phyloP scores from a whole-genome alignment of 768 basidiomycete genomes.

The Steccherinum ochraceum region DNA sequence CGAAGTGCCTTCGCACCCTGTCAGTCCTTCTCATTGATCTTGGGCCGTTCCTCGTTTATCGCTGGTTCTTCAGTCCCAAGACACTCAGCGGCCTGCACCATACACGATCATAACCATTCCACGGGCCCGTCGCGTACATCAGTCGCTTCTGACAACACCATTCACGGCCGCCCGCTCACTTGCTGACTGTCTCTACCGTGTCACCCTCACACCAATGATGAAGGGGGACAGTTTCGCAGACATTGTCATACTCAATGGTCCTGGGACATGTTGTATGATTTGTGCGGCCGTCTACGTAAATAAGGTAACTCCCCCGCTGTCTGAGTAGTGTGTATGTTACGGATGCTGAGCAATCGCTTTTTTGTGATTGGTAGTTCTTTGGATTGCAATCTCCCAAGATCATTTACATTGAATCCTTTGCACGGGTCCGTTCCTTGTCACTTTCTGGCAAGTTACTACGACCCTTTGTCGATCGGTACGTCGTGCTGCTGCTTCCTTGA shows the following conservation, averaged over 20 bases:
- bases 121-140: conserved; percentile 83
- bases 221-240: conserved; percentile 47
- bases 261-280: conserved; percentile 86
- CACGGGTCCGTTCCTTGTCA: conserved; percentile 75
- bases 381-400: conserved; percentile 64
- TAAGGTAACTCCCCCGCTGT: conserved; percentile 44
- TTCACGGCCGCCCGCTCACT: conserved; percentile 61
- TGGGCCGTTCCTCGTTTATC: not conserved
- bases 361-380: conserved; percentile 48
- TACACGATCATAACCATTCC: conserved; percentile 68
- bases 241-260: conserved; percentile 85
- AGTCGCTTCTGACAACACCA: conserved; percentile 64
- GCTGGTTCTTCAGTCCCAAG: conserved; percentile 5
- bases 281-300: conserved; percentile 66
- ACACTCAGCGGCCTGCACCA: conserved; percentile 8
- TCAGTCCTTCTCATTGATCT: conserved; percentile 13
- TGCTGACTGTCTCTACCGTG: conserved; percentile 48
- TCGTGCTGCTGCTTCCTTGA: not conserved
- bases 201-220: conserved; percentile 47
- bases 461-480: conserved; percentile 75
- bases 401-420: conserved; percentile 93
- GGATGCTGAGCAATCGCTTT: not conserved
- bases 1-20: conserved; percentile 7
- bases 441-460: conserved; percentile 79
- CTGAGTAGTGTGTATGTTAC: conserved; percentile 1